Conservation (phyloP, 2,329 filamentous ascomycete genomes). For the Exophiala lecanii-corni region DNA sequence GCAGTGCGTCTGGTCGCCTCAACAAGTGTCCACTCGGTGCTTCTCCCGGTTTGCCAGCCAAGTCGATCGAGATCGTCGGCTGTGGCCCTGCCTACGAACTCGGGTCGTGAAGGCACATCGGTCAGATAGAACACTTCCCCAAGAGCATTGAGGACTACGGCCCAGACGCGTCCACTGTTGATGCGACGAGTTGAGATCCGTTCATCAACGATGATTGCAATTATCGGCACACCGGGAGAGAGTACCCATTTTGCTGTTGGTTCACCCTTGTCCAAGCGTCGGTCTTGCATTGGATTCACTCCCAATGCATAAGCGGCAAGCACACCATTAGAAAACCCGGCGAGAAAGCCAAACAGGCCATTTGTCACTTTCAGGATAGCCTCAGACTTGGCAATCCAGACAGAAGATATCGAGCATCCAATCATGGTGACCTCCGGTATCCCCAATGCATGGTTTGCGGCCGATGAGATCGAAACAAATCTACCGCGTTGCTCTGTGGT, state of each 20-base stretch:
- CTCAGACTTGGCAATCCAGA: constrained; percentile 86
- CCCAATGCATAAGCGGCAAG: constrained; percentile 78
- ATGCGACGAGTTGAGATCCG: constrained; percentile 69
- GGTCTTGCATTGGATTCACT: constrained; percentile 53
- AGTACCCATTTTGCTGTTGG: constrained; percentile 85
- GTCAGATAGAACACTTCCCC: constrained; percentile 86
- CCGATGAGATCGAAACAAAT: constrained; percentile 62
- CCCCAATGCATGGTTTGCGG: constrained; percentile 56
- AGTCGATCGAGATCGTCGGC: constrained; percentile 55
- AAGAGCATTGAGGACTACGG: constrained; percentile 86
- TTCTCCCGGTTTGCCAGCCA: constrained; percentile 77
- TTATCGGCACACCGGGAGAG: constrained; percentile 87
- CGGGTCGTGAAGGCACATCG: constrained; percentile 58
- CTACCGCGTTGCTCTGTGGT: constrained; percentile 70
- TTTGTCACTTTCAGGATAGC: constrained; percentile 67
- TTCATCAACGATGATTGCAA: constrained; percentile 78
- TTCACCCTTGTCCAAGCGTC: constrained; percentile 66
- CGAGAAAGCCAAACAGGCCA: constrained; percentile 74
- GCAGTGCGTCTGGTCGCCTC: constrained; percentile 71
- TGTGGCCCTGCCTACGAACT: constrained; percentile 43
- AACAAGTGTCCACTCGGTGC: constrained; percentile 73
- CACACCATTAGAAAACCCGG: constrained; percentile 76
- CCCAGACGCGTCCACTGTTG: constrained; percentile 71
- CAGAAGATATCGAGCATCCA: constrained; percentile 66
- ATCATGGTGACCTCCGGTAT: constrained; percentile 71